phyloP scores from a whole-genome alignment of 441 rosid genomes.

The Omphalea diandra region DNA sequence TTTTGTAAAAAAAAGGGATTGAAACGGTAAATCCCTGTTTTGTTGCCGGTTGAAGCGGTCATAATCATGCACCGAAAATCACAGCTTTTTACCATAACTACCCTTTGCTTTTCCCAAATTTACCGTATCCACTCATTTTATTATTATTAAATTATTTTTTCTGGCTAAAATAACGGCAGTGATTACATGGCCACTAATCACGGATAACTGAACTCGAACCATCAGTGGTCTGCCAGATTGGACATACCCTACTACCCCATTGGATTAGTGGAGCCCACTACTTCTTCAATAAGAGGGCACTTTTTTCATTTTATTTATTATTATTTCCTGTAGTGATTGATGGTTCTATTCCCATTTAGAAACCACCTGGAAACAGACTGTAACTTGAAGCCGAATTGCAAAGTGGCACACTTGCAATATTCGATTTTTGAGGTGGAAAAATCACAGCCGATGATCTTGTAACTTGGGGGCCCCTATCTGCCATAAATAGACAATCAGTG shows the following conservation, averaged over 20 bases:
- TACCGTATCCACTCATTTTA: not conserved
- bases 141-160: not conserved
- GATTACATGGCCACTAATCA: constrained; percentile 35
- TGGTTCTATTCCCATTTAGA: not conserved
- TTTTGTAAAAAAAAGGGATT: too few species aligned
- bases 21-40: constrained; percentile 15
- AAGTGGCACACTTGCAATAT: constrained; percentile 30
- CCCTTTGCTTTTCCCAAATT: not conserved
- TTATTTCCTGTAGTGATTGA: too few species aligned
- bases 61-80: not conserved
- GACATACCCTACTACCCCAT: not conserved
- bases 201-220: constrained; percentile 29
- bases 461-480: not conserved
- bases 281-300: not conserved
- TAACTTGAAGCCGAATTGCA: not conserved
- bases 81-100: not conserved
- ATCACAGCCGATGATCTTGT: constrained; percentile 20
- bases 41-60: constrained; percentile 32
- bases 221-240: constrained; percentile 1
- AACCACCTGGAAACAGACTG: constrained; percentile 4
- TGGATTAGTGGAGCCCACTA: constrained; percentile 28
- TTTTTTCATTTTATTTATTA: too few species aligned
- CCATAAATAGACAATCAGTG: not conserved
- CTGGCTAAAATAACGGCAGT: not conserved
- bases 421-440: not conserved